Conservation (phyloP, 768 basidiomycete genomes). For the Leccinum olivaceopallidum region DNA sequence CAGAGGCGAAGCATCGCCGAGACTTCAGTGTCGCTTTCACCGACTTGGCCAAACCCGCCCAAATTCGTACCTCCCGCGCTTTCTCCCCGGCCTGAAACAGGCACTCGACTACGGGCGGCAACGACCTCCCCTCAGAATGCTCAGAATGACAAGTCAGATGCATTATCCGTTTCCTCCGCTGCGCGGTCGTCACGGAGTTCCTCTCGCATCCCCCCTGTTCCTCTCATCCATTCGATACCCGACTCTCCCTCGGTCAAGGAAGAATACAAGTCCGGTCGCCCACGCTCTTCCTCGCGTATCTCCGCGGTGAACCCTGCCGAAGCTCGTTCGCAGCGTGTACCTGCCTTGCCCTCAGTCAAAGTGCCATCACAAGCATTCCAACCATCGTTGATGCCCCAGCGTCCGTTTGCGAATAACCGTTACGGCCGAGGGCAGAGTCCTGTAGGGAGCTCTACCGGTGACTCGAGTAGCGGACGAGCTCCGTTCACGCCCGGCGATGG, state of each 20-base stretch:
- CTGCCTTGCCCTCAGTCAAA: constrained; percentile 15
- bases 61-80: neutral
- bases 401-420: constrained; percentile 55
- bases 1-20: constrained; percentile 33
- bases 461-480: constrained; percentile 74
- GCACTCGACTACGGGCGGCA: constrained; percentile 15
- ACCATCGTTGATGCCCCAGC: constrained; percentile 35
- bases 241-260: constrained; percentile 34
- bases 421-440: constrained; percentile 59
- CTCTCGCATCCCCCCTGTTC: constrained; percentile 30
- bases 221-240: constrained; percentile 34
- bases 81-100: constrained; percentile 16
- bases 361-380: constrained; percentile 29
- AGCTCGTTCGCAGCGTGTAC: constrained; percentile 13
- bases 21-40: constrained; percentile 12
- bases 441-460: constrained; percentile 77
- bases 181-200: constrained; percentile 21
- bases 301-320: constrained; percentile 13
- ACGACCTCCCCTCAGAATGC: constrained; percentile 1
- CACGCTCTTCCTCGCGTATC: constrained; percentile 9
- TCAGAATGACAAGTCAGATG: constrained; percentile 30
- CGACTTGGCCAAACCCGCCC: constrained; percentile 3
- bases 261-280: constrained; percentile 15
- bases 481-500: constrained; percentile 81
- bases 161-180: constrained; percentile 25